A percentile compares a stretch with the other conserved stretches of the same genome.
These are phyloP conservation scores for Diutina sp. DNA, from an alignment of 1,139 yeast genomes.

Conservation along the genomic window DNA sequence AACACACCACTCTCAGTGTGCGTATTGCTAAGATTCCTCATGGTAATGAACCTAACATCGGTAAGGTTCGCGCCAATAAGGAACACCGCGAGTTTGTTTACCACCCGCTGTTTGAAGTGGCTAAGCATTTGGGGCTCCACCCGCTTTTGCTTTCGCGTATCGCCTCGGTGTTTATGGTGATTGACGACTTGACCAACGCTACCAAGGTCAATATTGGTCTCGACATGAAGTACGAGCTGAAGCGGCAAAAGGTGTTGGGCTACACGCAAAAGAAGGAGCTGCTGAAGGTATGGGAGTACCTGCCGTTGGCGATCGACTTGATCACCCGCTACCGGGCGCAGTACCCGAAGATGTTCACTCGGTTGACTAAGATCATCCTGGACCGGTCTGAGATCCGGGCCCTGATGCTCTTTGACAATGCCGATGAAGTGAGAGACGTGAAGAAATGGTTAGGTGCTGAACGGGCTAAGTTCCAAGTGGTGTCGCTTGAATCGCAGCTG, in stretches of 20 bases:
- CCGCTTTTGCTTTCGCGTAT: slow-evolving; percentile 64
- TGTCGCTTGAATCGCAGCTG: slow-evolving; percentile 69
- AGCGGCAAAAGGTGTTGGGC: slow-evolving; percentile 77
- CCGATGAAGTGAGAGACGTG: slow-evolving; percentile 20
- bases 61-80: slow-evolving; percentile 39
- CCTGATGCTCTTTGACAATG: slow-evolving; percentile 10
- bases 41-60: slow-evolving; percentile 49
- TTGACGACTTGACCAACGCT: slow-evolving; percentile 16
- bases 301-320: slow-evolving; percentile 59
- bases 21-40: slow-evolving; percentile 35
- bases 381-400: slow-evolving; percentile 4
- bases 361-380: slow-evolving; percentile 16
- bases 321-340: slow-evolving; percentile 45
- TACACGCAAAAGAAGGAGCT: slow-evolving; percentile 51
- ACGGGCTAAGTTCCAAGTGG: slow-evolving; percentile 46
- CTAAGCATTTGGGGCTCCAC: slow-evolving; percentile 43
- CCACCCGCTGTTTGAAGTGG: slow-evolving; percentile 55
- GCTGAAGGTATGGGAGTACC: slow-evolving; percentile 66
- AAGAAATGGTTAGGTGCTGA: slow-evolving; percentile 45
- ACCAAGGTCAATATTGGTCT: slow-evolving; percentile 63
- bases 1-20: slow-evolving; percentile 40
- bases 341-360: slow-evolving; percentile 51
- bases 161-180: slow-evolving; percentile 60
- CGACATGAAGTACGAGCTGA: slow-evolving; percentile 71
- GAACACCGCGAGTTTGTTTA: slow-evolving; percentile 50